Evolutionary conservation across 1,284 basidiomycete genomes (phyloP).

Genomic region (Sanghuangporus baumii): DNA sequence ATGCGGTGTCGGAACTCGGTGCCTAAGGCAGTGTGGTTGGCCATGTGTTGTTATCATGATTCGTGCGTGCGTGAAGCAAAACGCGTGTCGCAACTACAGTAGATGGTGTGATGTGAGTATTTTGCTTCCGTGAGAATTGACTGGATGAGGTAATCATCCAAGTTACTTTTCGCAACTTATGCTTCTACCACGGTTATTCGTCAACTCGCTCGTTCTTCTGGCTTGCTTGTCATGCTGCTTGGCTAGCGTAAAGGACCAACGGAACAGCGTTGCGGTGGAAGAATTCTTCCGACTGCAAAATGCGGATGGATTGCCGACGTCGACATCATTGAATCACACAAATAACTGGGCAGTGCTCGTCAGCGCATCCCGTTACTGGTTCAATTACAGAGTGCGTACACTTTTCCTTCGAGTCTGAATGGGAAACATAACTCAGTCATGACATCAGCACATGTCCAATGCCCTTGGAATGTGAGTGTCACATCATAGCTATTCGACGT

Average conservation of each 20-base stretch:
- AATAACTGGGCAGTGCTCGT: slow-evolving; percentile 99
- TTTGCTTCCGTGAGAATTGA: no score
- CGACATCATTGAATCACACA: slow-evolving; percentile 52
- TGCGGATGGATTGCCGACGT: background rate
- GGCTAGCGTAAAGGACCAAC: background rate
- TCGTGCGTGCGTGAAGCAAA: no score
- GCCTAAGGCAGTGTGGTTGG: no score
- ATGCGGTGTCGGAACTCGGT: no score
- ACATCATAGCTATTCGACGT: background rate
- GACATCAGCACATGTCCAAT: slow-evolving; percentile 8
- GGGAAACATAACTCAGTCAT: background rate
- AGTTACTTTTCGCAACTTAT: no score
- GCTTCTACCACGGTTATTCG: no score
- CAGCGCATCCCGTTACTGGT: slow-evolving; percentile 94
- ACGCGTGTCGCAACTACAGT: no score
- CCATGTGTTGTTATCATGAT: no score
- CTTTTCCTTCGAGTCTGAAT: background rate
- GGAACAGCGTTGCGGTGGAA: background rate
- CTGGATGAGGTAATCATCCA: no score
- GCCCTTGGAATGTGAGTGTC: background rate
- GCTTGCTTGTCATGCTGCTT: background rate
- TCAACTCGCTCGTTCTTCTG: background rate
- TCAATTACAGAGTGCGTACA: slow-evolving; percentile 89
- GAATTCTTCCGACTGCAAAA: background rate
- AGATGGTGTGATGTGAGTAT: no score